phyloP scores from a whole-genome alignment of 441 rosid species.

The Gossypium davidsonii region DNA sequence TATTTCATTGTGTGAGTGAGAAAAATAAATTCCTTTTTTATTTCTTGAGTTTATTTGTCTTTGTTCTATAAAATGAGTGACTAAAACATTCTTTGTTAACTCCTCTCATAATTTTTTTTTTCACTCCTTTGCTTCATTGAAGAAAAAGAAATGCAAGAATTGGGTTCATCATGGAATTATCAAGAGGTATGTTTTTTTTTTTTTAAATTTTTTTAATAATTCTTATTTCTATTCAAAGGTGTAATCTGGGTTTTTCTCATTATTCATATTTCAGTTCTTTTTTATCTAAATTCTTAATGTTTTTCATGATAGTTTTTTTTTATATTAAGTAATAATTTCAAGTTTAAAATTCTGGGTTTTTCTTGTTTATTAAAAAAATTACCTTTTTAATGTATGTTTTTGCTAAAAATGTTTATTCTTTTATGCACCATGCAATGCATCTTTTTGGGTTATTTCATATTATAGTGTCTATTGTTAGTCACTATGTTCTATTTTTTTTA shows the following conservation, averaged over 20 bases:
- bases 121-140: not conserved
- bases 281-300: too few relatives aligned
- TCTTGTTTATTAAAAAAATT: not conserved
- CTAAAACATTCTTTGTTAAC: constrained; percentile 10
- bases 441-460: too few relatives aligned
- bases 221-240: not conserved
- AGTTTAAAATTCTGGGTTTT: not conserved
- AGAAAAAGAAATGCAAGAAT: constrained; percentile 46
- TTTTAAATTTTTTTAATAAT: not conserved
- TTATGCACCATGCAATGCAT: too few relatives aligned
- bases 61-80: constrained; percentile 40
- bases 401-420: too few relatives aligned
- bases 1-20: constrained; percentile 14
- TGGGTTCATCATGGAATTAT: constrained; percentile 56
- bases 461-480: too few relatives aligned
- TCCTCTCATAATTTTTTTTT: constrained; percentile 7
- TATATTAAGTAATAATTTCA: not conserved
- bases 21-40: not conserved
- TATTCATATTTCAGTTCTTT: too few relatives aligned
- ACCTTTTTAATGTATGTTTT: not conserved
- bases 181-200: constrained; percentile 51
- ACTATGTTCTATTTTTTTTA: not conserved
- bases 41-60: constrained; percentile 25
- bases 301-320: not conserved
- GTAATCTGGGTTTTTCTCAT: not conserved